phyloP scores from a whole-genome alignment of 345 rosid genomes.

The Erucastrum elatum region DNA sequence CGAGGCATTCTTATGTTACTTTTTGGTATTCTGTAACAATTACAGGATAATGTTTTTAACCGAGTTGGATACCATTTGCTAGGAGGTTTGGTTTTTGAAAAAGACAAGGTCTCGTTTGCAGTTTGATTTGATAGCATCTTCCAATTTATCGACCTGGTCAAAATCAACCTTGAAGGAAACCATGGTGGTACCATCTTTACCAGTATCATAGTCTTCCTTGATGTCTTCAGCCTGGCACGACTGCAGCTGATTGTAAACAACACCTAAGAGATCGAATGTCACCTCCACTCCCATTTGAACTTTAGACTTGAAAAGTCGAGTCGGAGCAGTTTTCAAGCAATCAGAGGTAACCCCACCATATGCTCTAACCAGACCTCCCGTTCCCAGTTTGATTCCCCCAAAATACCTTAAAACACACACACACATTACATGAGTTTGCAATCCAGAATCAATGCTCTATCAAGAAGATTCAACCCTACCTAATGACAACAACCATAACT shows the following conservation, averaged over 20 bases:
- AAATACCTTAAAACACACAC: slow-evolving; percentile 52
- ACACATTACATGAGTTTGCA: not conserved
- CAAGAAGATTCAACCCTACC: slow-evolving; percentile 12
- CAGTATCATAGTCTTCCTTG: slow-evolving; percentile 88
- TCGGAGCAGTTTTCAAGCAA: slow-evolving; percentile 73
- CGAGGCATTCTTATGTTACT: slow-evolving; percentile 1
- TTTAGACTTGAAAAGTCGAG: slow-evolving; percentile 74
- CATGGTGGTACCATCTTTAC: slow-evolving; percentile 80
- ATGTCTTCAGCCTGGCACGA: slow-evolving; percentile 71
- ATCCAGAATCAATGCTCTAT: not conserved
- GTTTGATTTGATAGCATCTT: slow-evolving; percentile 66
- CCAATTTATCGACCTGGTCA: slow-evolving; percentile 66
- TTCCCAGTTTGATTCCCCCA: slow-evolving; percentile 93
- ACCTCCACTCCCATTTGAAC: slow-evolving; percentile 76
- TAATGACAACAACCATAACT: slow-evolving; percentile 87
- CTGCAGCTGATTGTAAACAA: slow-evolving; percentile 83
- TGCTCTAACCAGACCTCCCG: slow-evolving; percentile 93
- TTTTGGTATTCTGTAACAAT: not conserved
- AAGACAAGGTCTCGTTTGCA: slow-evolving; percentile 71
- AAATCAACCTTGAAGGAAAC: slow-evolving; percentile 84
- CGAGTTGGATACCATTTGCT: slow-evolving; percentile 4
- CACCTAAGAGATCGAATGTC: slow-evolving; percentile 78
- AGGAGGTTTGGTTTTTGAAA: slow-evolving; percentile 45
- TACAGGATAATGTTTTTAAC: not conserved
- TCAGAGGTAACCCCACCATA: slow-evolving; percentile 87